Percentiles rank a stretch among this genome's conserved stretches.
These are phyloP conservation scores for Miscanthus lutarioriparius DNA, from an alignment of 176 grass and related monocot species.

Conservation along the genomic window DNA sequence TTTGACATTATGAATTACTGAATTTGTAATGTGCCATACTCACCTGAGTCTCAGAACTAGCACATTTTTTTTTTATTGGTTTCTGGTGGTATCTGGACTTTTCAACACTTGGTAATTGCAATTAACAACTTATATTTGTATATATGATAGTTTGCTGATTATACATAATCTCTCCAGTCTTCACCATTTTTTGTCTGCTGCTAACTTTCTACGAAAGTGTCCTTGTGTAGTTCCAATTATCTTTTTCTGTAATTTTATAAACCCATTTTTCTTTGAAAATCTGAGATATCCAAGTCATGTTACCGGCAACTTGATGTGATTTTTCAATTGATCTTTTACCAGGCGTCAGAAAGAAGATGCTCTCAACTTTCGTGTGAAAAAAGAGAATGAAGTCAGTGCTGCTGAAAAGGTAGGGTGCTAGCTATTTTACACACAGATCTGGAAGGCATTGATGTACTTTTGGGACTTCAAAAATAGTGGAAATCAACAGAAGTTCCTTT, in stretches of 20 bases:
- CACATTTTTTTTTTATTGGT: background rate
- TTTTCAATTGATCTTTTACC: slow-evolving; percentile 29
- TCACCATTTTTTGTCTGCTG: background rate
- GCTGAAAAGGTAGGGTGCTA: slow-evolving; percentile 70
- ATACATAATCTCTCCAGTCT: background rate
- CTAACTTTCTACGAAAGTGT: background rate
- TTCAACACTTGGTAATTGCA: background rate
- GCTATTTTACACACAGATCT: background rate
- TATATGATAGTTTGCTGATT: background rate
- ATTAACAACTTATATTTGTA: background rate
- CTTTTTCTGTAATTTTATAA: slow-evolving; percentile 26
- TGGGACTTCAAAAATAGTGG: background rate
- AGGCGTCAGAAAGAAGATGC: slow-evolving; percentile 98
- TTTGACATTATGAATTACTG: background rate
- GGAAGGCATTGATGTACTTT: slow-evolving; percentile 10
- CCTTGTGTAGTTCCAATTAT: background rate
- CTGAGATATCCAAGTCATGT: background rate
- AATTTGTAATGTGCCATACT: background rate
- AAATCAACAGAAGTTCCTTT: slow-evolving; percentile 6
- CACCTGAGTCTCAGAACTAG: background rate
- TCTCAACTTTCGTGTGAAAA: slow-evolving; percentile 85
- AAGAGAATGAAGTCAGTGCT: slow-evolving; percentile 80
- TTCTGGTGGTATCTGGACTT: background rate
- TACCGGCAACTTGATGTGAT: background rate
- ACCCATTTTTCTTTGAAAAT: background rate